A percentile compares a stretch with the other conserved stretches of the same genome.
Evolutionary conservation across 345 rosid species (phyloP).

Genomic region (Boechera divaricarpa): DNA sequence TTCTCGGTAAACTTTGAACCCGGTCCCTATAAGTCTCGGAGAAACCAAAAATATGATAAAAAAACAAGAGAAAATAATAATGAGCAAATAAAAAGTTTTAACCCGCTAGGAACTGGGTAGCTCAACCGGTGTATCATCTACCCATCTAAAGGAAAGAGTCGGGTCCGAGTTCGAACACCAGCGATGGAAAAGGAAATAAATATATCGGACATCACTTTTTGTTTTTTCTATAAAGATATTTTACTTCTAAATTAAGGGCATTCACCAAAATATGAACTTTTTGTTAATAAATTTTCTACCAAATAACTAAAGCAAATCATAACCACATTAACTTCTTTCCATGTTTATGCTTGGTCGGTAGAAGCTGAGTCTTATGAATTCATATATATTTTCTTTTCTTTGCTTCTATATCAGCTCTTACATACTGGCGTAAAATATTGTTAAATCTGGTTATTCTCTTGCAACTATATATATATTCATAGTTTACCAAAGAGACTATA

Average conservation of each 20-base stretch:
- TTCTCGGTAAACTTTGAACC: too few species aligned
- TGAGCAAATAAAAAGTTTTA: too few species aligned
- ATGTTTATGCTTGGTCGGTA: not conserved
- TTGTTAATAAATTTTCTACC: not conserved
- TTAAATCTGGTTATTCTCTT: not conserved
- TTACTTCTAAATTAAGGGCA: not conserved
- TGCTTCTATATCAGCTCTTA: not conserved
- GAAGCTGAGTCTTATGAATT: not conserved
- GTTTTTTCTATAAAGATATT: not conserved
- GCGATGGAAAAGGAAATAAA: too few species aligned
- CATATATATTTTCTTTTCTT: too few species aligned
- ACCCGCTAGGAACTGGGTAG: too few species aligned
- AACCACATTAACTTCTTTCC: slow-evolving; percentile 22
- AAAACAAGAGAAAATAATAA: too few species aligned
- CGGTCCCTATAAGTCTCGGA: too few species aligned
- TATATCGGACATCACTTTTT: too few species aligned
- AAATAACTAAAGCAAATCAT: slow-evolving; percentile 19
- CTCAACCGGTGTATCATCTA: too few species aligned
- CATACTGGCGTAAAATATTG: not conserved
- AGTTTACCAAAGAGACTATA: not conserved
- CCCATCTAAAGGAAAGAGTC: too few species aligned
- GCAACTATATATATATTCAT: not conserved
- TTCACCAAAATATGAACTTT: not conserved
- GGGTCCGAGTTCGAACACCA: too few species aligned
- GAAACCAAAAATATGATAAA: too few species aligned